Evolutionary conservation across 371 early-diverging fungal species (phyloP), one percentile per base, ranked within the genome.

Genomic region (Mucor indicus): DNA sequence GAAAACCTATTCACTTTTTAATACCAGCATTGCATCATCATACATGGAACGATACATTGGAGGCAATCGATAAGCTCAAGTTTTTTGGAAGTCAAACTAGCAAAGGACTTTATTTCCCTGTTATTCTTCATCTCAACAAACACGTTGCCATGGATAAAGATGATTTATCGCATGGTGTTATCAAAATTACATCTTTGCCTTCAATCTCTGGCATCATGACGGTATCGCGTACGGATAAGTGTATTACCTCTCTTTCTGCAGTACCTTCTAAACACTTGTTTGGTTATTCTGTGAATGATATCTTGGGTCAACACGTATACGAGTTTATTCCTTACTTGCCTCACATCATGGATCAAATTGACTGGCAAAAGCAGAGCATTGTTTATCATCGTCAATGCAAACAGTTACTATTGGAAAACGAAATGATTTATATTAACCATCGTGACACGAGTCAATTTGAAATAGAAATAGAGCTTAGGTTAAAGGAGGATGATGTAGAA

Each of bases 251-350:
- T 23, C 64, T 75, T 46, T 82, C 76, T 51, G 56, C 81, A 20
- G 83, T 82, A 5, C 82, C 84, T 38, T 76, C 83, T 33, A 85
- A 86, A 56, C 86, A 85, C 38, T 65, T 87, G 8, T 86, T 87
- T 67, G 86, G 86, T 11, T 43, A 54, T 41, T 58, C 71, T 1
- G 58, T 68, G 1, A 54, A 59, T 9, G 57, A 59, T 8, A 67
- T 85, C 19, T 64, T 73, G 1, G 78, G 76, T 21, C 65, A 60
- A 37, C 60, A 65, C 12, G 70, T 86, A 33, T 60, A 67, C 11
- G 65, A 69, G 10, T 48, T 86, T 17, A 51, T 86, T 15, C 87
- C 86, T 10, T 74, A 79, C 35, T 73, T 84, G 24, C 71, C 78
- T 12, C 49, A 54, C 12, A 8, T 52, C 38, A 10, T 16, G 45